Base-by-base conservation (phyloP, 768 basidiomycete species). In the Mycena albidolilacea region DNA sequence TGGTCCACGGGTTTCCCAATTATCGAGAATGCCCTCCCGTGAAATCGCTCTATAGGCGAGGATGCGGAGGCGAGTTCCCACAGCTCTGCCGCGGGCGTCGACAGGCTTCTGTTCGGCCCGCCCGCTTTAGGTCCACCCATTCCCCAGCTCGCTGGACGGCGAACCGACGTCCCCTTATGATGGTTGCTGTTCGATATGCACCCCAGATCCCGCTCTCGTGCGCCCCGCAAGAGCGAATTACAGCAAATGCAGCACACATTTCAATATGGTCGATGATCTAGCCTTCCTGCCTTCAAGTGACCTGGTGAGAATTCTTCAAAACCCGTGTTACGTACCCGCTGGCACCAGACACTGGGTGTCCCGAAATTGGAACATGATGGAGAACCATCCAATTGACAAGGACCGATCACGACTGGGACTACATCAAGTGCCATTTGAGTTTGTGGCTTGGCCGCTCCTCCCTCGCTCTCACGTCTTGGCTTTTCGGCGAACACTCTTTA, bases 381-480 rank as follows among this genome's bases (percentile, higher is more conserved):
- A 17, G 41, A 44, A 6, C 66, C 71, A 72, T 39, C 58, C 58
- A 52, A 60, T 48, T 60, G 70, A 61, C 70, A 72, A 67, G 63
- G n/a, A 54, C 70, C 65, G 70, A 72, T 72, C 71, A 67, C 59
- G 55, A 61, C 50, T 65, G 70, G 30, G 69, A 19, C 61, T 71
- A 65, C 60, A 55, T 67, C 54, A 64, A 60, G 43, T 66, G 70
- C 70, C 50, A 46, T 11, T 55, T 50, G 59, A 30, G 43, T 54
- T 57, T 23, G 37, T 17, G 48, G 10, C 21, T 21, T 48, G 44
- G 21, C 64, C 43, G 5, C 10, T 12, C 38, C 54, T n/a, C 54
- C 52, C 59, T 5, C 39, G 44, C 43, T 30, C 60, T 55, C 60
- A 30, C 50, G 37, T 55, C 61, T 52, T 37, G 12, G 19, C 46